These are phyloP conservation scores for Talaromyces sp. DNA, from an alignment of 2,329 filamentous ascomycete genomes.

Conservation along the genomic window DNA sequence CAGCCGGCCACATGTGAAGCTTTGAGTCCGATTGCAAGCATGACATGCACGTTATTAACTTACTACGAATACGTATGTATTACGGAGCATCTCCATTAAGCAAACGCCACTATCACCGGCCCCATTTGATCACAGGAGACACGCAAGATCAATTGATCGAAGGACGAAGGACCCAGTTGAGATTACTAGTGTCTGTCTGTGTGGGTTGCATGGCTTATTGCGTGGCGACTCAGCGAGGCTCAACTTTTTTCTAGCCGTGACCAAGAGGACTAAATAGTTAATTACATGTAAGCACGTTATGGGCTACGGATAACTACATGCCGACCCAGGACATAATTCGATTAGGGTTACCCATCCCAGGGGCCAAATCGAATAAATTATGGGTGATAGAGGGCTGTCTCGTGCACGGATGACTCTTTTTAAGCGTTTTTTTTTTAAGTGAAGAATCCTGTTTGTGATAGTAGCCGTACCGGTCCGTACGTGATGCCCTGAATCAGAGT, in stretches of 20 bases:
- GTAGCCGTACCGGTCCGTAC: no score
- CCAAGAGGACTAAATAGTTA: neutral
- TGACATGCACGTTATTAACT: neutral
- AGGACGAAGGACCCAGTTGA: neutral
- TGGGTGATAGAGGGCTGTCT: neutral
- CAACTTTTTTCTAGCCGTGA: neutral
- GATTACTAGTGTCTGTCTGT: no score
- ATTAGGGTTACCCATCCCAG: neutral
- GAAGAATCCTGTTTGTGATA: neutral
- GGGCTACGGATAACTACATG: neutral
- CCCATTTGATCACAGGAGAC: neutral
- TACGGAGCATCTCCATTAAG: no score
- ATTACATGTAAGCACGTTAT: no score
- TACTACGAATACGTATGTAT: no score
- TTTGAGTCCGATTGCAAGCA: neutral
- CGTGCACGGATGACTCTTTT: neutral
- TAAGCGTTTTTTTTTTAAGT: neutral
- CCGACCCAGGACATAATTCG: neutral
- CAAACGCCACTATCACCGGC: neutral
- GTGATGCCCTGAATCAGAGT: neutral
- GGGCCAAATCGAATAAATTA: neutral
- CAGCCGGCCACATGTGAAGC: neutral
- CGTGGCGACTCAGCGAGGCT: neutral
- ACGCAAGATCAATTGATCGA: neutral
- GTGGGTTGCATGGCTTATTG: neutral